These are phyloP conservation scores for Aspergillus unguis DNA, from an alignment of 2,329 filamentous ascomycete genomes.

Conservation along the genomic window DNA sequence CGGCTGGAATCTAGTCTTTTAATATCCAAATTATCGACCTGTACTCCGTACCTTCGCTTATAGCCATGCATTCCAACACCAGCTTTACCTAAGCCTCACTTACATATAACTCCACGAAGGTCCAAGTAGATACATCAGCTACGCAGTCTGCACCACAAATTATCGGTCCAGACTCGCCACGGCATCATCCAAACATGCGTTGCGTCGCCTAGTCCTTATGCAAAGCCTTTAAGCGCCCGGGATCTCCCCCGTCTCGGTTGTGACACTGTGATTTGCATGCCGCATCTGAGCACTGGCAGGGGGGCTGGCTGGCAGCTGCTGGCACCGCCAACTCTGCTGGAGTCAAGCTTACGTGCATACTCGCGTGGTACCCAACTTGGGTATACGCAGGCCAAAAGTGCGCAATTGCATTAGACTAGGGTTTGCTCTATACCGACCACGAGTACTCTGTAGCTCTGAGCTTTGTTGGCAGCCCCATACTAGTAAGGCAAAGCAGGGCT, in stretches of 20 bases:
- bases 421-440: too few relatives aligned
- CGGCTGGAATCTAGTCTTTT: too few relatives aligned
- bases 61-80: too few relatives aligned
- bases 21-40: too few relatives aligned
- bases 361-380: too few relatives aligned
- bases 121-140: background rate
- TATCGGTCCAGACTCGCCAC: background rate
- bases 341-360: background rate
- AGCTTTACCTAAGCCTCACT: background rate
- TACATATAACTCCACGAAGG: background rate
- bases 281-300: background rate
- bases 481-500: too few relatives aligned
- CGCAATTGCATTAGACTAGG: too few relatives aligned
- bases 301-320: too few relatives aligned
- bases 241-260: background rate
- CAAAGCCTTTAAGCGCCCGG: background rate
- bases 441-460: too few relatives aligned
- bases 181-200: background rate
- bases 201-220: background rate
- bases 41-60: too few relatives aligned
- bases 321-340: background rate
- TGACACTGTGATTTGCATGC: background rate
- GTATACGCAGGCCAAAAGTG: too few relatives aligned
- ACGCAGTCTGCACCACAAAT: background rate
- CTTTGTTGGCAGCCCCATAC: too few relatives aligned